Conservation (phyloP, 177 flowering plant species). For the Vitis hybrid region DNA sequence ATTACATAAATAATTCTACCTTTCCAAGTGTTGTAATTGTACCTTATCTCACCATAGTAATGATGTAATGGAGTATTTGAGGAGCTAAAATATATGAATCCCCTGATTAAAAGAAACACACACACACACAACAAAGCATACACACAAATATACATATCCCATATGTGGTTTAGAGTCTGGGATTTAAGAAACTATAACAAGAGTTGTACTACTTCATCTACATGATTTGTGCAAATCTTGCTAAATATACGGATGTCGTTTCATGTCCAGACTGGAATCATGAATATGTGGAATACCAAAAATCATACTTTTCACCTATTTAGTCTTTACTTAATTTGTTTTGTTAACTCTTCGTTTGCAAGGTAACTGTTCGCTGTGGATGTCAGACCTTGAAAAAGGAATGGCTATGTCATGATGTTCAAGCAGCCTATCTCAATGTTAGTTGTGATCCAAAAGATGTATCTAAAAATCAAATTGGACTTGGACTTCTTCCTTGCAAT, state of each 20-base stretch:
- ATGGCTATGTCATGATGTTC: conserved; percentile 84
- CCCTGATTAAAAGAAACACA: too few relatives aligned
- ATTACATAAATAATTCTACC: too few relatives aligned
- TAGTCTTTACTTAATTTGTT: not conserved
- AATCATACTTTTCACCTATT: not conserved
- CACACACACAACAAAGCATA: too few relatives aligned
- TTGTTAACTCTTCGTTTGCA: conserved; percentile 11
- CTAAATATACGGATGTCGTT: not conserved
- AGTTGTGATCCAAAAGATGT: conserved; percentile 67
- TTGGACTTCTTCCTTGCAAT: conserved; percentile 81
- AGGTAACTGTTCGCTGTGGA: conserved; percentile 83
- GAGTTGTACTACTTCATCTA: not conserved
- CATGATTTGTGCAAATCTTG: not conserved
- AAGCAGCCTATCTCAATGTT: conserved; percentile 53
- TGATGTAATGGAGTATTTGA: too few relatives aligned
- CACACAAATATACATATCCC: not conserved
- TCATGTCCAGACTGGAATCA: not conserved
- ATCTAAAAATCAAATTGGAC: conserved; percentile 65
- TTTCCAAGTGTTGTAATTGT: too few relatives aligned
- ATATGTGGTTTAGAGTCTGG: not conserved
- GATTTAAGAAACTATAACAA: not conserved
- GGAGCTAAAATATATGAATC: too few relatives aligned
- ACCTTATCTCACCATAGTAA: too few relatives aligned
- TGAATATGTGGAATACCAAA: not conserved
- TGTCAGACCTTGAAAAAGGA: conserved; percentile 90